Evolutionary conservation across 129 eudicot genomes (phyloP).

Genomic region (Heracleum sosnowskyi): DNA sequence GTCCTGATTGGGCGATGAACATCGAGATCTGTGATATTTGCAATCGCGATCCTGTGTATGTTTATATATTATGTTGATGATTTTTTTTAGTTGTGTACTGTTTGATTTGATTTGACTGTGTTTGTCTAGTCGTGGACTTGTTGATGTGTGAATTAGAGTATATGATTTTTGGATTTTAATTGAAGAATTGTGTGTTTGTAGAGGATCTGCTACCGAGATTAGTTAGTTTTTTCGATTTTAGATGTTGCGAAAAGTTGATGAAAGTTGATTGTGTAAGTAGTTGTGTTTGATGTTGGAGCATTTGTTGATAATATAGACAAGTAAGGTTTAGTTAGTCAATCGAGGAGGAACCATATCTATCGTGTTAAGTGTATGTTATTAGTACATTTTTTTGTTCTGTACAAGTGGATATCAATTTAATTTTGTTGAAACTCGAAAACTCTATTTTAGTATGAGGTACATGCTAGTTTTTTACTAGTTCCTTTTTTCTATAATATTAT

Average conservation of each 20-base stretch:
- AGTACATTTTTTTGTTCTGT: too few relatives aligned
- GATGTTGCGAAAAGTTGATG: too few relatives aligned
- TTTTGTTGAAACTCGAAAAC: too few relatives aligned
- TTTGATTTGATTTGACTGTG: neutral
- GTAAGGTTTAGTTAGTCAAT: neutral
- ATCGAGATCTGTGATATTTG: conserved; percentile 65
- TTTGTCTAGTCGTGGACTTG: neutral
- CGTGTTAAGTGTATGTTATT: too few relatives aligned
- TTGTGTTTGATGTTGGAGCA: neutral
- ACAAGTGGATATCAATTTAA: too few relatives aligned
- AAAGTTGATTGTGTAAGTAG: neutral
- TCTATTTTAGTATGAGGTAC: too few relatives aligned
- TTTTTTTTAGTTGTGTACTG: neutral
- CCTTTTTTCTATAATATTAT: too few relatives aligned
- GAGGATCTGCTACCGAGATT: neutral
- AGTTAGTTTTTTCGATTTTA: neutral
- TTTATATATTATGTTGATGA: neutral
- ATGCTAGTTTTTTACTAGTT: too few relatives aligned
- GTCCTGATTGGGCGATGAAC: conserved; percentile 73
- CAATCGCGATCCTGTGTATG: conserved; percentile 57
- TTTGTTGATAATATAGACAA: neutral
- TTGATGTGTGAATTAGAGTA: neutral
- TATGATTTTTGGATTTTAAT: neutral
- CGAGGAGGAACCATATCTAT: neutral
- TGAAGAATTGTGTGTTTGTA: neutral